Percentiles rank a stretch among this genome's conserved stretches.
Conservation (phyloP, 306 rosid species). For the Vigna mungo region DNA sequence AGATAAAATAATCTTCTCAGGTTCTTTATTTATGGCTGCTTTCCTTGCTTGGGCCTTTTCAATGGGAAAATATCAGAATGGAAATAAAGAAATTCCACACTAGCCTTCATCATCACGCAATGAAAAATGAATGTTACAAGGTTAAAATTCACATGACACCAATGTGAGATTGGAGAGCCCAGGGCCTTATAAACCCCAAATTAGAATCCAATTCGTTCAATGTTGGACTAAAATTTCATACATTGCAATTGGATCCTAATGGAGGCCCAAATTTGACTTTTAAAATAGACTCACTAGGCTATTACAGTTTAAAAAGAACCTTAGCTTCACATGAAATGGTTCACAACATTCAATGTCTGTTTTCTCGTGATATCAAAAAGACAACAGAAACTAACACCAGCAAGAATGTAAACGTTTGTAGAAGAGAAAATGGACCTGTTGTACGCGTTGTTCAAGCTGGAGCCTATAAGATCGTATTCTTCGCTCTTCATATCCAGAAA, state of each 20-base stretch:
- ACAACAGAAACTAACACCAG: conserved; percentile 18
- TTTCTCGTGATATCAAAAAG: conserved; percentile 22
- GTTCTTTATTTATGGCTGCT: conserved; percentile 74
- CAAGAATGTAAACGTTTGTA: background rate
- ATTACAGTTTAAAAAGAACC: background rate
- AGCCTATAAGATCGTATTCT: conserved; percentile 75
- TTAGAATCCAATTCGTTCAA: background rate
- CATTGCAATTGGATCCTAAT: background rate
- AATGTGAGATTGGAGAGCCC: background rate
- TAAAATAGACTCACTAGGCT: conserved; percentile 28
- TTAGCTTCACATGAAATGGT: background rate
- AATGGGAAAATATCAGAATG: conserved; percentile 40
- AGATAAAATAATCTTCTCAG: conserved; percentile 79
- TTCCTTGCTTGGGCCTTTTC: conserved; percentile 76
- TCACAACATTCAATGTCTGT: conserved; percentile 5
- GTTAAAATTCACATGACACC: background rate
- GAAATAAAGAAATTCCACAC: conserved; percentile 23
- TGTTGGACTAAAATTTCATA: background rate
- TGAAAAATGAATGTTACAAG: conserved; percentile 21
- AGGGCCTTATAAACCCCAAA: background rate
- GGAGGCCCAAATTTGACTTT: conserved; percentile 5
- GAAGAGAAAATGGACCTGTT: conserved; percentile 47
- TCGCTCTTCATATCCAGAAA: conserved; percentile 91
- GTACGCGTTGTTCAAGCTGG: conserved; percentile 58
- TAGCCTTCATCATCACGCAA: conserved; percentile 1